Percentiles rank a stretch among this genome's conserved stretches.
Evolutionary conservation across 495 filamentous ascomycete species (phyloP).

Genomic region (Podospora pseudopauciseta): DNA sequence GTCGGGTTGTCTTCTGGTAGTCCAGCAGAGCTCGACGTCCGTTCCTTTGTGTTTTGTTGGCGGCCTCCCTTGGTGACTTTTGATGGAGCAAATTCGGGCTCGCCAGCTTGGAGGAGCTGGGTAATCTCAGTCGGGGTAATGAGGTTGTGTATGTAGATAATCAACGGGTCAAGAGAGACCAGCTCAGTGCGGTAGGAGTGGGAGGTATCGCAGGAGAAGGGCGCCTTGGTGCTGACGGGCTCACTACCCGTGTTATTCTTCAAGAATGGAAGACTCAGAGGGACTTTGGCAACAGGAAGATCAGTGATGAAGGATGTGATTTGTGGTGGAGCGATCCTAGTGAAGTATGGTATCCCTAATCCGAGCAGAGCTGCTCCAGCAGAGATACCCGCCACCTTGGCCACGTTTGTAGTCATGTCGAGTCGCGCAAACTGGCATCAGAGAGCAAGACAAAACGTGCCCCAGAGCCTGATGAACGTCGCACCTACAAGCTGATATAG

Average conservation of each 20-base stretch:
- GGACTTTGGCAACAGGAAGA: conserved; percentile 24
- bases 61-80: conserved; percentile 39
- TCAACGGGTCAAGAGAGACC: conserved; percentile 44
- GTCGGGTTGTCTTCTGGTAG: conserved; percentile 40
- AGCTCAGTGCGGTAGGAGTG: conserved; percentile 43
- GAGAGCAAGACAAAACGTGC: neutral
- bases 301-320: conserved; percentile 25
- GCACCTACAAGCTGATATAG: neutral
- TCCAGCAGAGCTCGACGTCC: conserved; percentile 44
- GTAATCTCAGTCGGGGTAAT: conserved; percentile 36
- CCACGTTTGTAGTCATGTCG: conserved; percentile 14
- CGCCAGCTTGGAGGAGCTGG: conserved; percentile 37
- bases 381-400: conserved; percentile 25
- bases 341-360: conserved; percentile 23
- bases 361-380: conserved; percentile 25
- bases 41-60: conserved; percentile 33
- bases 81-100: conserved; percentile 40
- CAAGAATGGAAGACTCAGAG: conserved; percentile 22
- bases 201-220: conserved; percentile 28
- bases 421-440: neutral
- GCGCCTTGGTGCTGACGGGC: neutral
- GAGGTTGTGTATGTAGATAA: conserved; percentile 47
- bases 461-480: neutral
- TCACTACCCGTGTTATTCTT: neutral
- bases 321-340: conserved; percentile 16